Conservation (phyloP, 139 green algal species). For the Trebouxia sp. region DNA sequence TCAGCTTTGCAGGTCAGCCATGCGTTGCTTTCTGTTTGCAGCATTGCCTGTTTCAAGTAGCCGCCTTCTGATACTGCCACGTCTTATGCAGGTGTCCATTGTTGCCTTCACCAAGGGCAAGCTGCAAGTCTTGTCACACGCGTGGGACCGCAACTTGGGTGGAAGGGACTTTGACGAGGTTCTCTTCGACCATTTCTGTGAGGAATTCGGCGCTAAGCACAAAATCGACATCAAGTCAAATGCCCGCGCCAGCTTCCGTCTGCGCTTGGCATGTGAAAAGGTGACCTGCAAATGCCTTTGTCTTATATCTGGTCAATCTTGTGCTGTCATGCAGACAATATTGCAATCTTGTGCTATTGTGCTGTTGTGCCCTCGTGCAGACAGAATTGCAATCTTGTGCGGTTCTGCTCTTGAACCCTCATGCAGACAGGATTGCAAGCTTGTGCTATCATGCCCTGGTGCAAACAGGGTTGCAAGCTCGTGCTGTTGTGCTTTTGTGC, state of each 20-base stretch:
- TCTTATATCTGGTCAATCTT: neutral
- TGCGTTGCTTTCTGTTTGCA: neutral
- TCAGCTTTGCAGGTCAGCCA: conserved; percentile 77
- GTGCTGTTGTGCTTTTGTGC: neutral
- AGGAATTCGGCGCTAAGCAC: conserved; percentile 82
- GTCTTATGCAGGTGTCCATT: conserved; percentile 78
- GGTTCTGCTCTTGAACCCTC: too few relatives aligned
- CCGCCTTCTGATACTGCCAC: neutral
- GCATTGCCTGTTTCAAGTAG: neutral
- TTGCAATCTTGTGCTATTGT: too few relatives aligned
- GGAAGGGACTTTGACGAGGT: conserved; percentile 88
- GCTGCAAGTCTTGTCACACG: conserved; percentile 84
- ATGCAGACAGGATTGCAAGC: too few relatives aligned
- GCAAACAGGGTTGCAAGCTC: neutral
- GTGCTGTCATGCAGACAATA: too few relatives aligned
- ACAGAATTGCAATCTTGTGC: too few relatives aligned
- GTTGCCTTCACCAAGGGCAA: conserved; percentile 89
- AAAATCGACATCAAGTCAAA: conserved; percentile 89
- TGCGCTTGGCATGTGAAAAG: conserved; percentile 86
- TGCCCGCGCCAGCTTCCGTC: conserved; percentile 80
- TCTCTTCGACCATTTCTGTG: conserved; percentile 93
- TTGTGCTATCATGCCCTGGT: too few relatives aligned
- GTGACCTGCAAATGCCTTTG: conserved; percentile 20
- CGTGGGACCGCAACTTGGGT: conserved; percentile 92
- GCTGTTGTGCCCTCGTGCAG: too few relatives aligned